Evolutionary conservation across 495 filamentous ascomycete genomes (phyloP).

Genomic region (Cudoniella acicularis): DNA sequence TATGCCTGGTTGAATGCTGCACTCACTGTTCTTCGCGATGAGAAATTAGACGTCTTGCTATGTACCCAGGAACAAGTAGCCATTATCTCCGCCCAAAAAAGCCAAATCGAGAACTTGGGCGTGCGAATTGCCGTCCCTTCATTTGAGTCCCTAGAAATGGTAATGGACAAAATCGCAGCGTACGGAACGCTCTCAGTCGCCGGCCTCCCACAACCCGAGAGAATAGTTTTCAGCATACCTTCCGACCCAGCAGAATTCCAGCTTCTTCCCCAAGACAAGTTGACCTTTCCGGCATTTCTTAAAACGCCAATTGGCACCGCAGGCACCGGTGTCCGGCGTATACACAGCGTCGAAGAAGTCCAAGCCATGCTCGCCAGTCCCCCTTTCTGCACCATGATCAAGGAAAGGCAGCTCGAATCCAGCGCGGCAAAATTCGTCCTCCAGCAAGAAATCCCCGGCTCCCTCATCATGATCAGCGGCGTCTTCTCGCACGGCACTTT

Average conservation of each 20-base stretch:
- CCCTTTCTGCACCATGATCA: too few relatives aligned
- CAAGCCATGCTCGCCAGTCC: background rate
- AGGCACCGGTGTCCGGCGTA: background rate
- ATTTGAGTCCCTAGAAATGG: background rate
- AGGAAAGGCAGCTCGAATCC: too few relatives aligned
- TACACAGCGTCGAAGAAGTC: background rate
- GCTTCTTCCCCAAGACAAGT: background rate
- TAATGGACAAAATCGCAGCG: slow-evolving; percentile 6
- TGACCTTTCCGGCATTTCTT: slow-evolving; percentile 5
- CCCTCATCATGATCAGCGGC: slow-evolving; percentile 5
- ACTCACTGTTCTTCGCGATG: background rate
- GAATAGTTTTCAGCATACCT: background rate
- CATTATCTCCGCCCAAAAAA: background rate
- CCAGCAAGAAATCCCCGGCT: background rate
- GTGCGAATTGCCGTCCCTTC: slow-evolving; percentile 3
- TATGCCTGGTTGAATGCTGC: slow-evolving; percentile 4
- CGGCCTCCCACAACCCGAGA: slow-evolving; percentile 4
- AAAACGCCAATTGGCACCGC: slow-evolving; percentile 5
- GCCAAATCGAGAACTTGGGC: background rate
- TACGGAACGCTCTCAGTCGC: background rate
- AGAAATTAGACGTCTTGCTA: slow-evolving; percentile 6
- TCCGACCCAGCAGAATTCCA: background rate
- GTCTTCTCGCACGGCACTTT: slow-evolving; percentile 3
- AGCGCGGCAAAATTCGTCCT: background rate
- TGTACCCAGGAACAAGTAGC: slow-evolving; percentile 11